Evolutionary conservation across 805 yeast genomes (phyloP), one percentile per base, ranked within the genome.

Genomic region (Candida insectalens): DNA sequence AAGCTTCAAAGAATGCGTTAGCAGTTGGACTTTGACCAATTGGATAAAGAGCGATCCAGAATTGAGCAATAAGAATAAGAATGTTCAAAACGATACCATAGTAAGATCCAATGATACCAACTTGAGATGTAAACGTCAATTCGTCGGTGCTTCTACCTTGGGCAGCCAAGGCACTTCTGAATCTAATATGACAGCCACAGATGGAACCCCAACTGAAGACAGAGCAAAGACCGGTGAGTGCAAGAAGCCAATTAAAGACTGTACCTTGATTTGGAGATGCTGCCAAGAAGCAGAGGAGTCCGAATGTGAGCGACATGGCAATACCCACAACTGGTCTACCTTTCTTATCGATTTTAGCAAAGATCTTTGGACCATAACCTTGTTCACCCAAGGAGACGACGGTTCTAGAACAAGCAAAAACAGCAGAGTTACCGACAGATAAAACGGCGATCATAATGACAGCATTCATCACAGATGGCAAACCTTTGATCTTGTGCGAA

Each of bases 281-380:
- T 25, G 77, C 71, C 21, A 81, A 59, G 50, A 69, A 76, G 36
- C 81, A 71, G 14, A 76, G 46, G 35, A 75, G 55, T 23, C 80
- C 82, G 50, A 76, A 61, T 4, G 63, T 37, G 37, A 73, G 57
- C 10, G 78, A 65, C 19, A 65, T 59, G 14, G 58, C 45, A 44
- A 80, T 71, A n/a, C 85, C 88, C 32, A 69, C 71, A 35, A 81
- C 53, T 5, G 95, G 94, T 47, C 94, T 68, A 33, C 94, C 94
- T 34, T 60, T 59, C 42, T 78, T 67, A 53, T 83, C 94, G 37
- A 83, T 72, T 56, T 78, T 78, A 22, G 75, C 75, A 37, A 78
- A 67, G 22, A 67, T 45, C 36, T 57, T 54, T 42, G 87, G 87
- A 29, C 76, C 79, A 45, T 70, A 67, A 7, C 83, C 83, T 53